Evolutionary conservation across 148 eudicot genomes (phyloP).

Genomic region (Cornus suecica): DNA sequence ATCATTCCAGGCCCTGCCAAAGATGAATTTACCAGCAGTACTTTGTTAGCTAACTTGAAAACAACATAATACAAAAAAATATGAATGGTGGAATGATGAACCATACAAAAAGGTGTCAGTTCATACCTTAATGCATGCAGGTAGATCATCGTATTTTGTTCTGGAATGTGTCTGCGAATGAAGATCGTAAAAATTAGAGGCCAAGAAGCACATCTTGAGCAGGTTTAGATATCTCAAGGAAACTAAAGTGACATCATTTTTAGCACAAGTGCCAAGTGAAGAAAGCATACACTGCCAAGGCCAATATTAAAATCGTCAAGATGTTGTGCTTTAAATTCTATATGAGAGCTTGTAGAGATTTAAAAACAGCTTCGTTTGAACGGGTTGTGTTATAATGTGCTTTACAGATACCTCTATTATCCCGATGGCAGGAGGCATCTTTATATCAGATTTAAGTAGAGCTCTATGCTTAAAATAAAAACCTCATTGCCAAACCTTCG

Average conservation of each 20-base stretch:
- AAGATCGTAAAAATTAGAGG: constrained; percentile 6
- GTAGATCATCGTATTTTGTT: constrained; percentile 59
- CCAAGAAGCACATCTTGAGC: background rate
- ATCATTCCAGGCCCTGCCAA: constrained; percentile 64
- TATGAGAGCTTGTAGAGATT: background rate
- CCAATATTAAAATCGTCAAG: background rate
- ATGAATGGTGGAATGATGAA: background rate
- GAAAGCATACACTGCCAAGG: background rate
- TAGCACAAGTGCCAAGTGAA: background rate
- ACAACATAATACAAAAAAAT: background rate
- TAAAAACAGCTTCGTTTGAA: background rate
- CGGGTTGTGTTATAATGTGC: background rate
- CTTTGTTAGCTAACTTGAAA: background rate
- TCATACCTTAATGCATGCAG: constrained; percentile 76
- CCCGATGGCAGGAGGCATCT: constrained; percentile 52
- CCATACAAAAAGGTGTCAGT: background rate
- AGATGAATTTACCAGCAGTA: constrained; percentile 1
- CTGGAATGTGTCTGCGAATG: constrained; percentile 57
- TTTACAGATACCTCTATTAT: constrained; percentile 52
- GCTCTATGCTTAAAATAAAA: no score
- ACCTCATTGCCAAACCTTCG: no score
- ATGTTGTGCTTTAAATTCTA: background rate
- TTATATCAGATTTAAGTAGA: no score
- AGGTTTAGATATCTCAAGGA: background rate
- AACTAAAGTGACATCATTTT: background rate